phyloP scores from a whole-genome alignment of 1,284 basidiomycete genomes.

The Trametes sp. region DNA sequence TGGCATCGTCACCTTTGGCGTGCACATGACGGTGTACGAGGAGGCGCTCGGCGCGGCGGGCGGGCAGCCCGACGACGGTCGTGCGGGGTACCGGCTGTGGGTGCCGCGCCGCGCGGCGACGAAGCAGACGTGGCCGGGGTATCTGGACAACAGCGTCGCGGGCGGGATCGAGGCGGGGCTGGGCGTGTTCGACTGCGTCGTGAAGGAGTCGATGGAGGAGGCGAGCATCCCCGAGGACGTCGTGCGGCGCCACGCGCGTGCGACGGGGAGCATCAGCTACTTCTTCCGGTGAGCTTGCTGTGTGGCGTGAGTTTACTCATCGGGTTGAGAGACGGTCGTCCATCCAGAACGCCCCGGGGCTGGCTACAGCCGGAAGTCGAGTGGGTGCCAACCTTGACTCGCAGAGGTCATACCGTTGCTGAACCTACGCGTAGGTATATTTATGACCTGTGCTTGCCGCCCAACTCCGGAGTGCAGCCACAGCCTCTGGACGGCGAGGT shows the following conservation, averaged over 20 bases:
- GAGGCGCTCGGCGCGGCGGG: conserved; percentile 53
- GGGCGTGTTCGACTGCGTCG: conserved; percentile 74
- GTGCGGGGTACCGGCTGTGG: conserved; percentile 64
- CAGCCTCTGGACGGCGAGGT: conserved; percentile 92
- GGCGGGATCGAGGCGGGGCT: conserved; percentile 84
- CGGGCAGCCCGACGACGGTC: too few species aligned
- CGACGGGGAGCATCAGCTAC: conserved; percentile 73
- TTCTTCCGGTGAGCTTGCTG: conserved; percentile 61
- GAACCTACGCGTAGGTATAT: conserved; percentile 62
- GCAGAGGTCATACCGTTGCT: neutral
- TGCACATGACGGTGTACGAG: conserved; percentile 82
- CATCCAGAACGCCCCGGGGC: conserved; percentile 54
- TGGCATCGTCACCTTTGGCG: conserved; percentile 89
- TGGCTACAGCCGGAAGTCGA: conserved; percentile 91
- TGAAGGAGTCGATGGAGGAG: conserved; percentile 95
- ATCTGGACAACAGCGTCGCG: conserved; percentile 82
- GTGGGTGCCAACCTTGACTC: conserved; percentile 51
- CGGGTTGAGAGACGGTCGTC: conserved; percentile 48
- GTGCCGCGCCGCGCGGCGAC: conserved; percentile 86
- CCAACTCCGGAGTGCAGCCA: conserved; percentile 60
- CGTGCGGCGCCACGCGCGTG: conserved; percentile 63
- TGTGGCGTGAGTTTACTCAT: neutral
- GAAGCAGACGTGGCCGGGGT: conserved; percentile 89
- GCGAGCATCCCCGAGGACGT: conserved; percentile 77
- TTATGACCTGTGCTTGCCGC: conserved; percentile 81